phyloP scores from a whole-genome alignment of 2,329 filamentous ascomycete species.

The Alternaria triticina region DNA sequence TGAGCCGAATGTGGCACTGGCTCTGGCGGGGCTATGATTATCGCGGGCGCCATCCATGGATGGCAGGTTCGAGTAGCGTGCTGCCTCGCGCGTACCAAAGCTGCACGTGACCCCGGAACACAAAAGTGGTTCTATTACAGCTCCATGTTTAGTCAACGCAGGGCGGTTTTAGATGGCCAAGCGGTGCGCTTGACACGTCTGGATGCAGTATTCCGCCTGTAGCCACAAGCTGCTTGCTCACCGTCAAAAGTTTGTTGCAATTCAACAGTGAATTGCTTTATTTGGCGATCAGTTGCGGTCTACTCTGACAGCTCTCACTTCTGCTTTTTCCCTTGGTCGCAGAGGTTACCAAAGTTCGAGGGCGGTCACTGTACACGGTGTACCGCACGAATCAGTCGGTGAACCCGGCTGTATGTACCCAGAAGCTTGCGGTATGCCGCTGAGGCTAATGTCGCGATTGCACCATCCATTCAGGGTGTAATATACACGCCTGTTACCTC shows the following conservation, averaged over 20 bases:
- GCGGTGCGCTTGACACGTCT: conserved; percentile 8
- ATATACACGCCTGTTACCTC: conserved; percentile 5
- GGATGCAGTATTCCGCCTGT: neutral
- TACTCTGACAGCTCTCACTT: conserved; percentile 12
- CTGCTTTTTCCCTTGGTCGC: conserved; percentile 11
- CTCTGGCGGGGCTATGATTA: conserved; percentile 11
- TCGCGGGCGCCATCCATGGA: conserved; percentile 1
- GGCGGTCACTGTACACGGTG: conserved; percentile 9
- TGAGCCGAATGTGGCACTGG: conserved; percentile 14
- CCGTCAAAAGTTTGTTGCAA: neutral
- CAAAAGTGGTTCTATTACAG: conserved; percentile 14
- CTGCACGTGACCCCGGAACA: conserved; percentile 4
- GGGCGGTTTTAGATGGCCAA: neutral
- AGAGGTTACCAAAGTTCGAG: neutral
- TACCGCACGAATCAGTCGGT: conserved; percentile 5
- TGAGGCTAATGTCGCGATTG: conserved; percentile 12
- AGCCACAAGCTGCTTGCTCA: neutral
- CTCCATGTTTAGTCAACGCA: conserved; percentile 10
- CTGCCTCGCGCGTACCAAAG: neutral
- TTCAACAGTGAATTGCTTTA: conserved; percentile 14
- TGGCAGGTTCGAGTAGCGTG: neutral
- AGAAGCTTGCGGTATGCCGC: conserved; percentile 3
- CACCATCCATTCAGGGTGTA: conserved; percentile 13
- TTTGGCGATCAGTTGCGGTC: conserved; percentile 22
- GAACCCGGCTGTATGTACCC: neutral